Evolutionary conservation across 1,284 basidiomycete genomes (phyloP).

Genomic region (Cutaneotrichosporon spelunceum): DNA sequence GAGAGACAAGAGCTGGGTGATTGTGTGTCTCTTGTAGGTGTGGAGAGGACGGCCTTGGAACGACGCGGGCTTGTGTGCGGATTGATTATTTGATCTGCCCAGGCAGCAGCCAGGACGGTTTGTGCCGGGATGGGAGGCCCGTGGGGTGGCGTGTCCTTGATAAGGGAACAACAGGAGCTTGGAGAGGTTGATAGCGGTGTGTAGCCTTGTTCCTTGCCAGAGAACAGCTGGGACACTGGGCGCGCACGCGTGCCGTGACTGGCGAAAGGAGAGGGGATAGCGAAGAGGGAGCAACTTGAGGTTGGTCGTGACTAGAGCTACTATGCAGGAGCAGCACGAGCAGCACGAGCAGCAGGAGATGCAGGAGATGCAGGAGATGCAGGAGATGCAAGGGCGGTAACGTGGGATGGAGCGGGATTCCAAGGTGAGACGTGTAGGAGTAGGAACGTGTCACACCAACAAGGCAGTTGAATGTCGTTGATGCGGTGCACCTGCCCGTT

Average conservation of each 20-base stretch:
- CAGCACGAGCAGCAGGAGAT: background rate
- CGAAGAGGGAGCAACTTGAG: background rate
- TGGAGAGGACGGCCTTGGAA: background rate
- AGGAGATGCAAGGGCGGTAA: background rate
- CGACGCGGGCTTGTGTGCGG: background rate
- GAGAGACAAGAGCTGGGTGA: background rate
- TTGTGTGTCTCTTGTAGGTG: background rate
- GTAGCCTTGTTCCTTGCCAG: background rate
- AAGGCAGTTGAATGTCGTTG: background rate
- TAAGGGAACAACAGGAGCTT: background rate
- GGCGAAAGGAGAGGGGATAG: background rate
- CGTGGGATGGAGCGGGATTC: background rate
- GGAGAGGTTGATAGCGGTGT: background rate
- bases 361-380: too few relatives aligned
- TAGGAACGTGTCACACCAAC: background rate
- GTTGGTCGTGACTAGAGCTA: background rate
- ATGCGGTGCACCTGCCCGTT: background rate
- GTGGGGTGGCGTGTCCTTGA: conserved; percentile 3
- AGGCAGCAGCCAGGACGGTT: background rate
- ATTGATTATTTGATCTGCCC: background rate
- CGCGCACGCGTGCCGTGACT: background rate
- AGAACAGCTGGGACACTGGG: background rate
- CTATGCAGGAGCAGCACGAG: too few relatives aligned
- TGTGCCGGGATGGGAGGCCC: conserved; percentile 5
- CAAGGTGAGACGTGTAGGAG: background rate